These are phyloP conservation scores for Termitomyces sp. DNA, from an alignment of 768 basidiomycete species.

Conservation along the genomic window DNA sequence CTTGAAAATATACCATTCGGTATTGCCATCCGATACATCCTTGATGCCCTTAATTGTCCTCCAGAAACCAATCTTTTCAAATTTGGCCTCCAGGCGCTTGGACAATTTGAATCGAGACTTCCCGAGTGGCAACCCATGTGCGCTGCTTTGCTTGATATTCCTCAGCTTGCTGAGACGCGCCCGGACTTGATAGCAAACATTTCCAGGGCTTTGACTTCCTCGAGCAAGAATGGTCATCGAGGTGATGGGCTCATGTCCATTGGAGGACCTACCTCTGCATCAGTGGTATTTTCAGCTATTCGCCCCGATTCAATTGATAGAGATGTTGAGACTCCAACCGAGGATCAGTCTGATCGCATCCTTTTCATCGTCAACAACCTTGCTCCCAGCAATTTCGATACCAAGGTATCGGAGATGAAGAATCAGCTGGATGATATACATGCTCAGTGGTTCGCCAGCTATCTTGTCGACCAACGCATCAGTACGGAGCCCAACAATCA, in stretches of 20 bases:
- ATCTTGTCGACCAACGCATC: conserved; percentile 93
- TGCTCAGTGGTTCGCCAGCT: conserved; percentile 95
- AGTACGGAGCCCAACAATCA: conserved; percentile 98
- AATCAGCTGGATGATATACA: conserved; percentile 78
- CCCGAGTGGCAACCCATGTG: conserved; percentile 92
- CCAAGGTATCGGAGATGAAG: conserved; percentile 82
- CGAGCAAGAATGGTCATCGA: conserved; percentile 39
- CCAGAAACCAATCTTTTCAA: conserved; percentile 92
- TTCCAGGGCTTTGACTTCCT: conserved; percentile 60
- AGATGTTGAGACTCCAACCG: conserved; percentile 64
- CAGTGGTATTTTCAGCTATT: conserved; percentile 68
- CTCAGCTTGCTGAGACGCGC: conserved; percentile 78
- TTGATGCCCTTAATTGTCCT: conserved; percentile 88
- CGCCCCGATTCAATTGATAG: conserved; percentile 63
- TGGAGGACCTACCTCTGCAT: conserved; percentile 27
- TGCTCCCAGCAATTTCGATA: conserved; percentile 88
- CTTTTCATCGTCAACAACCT: conserved; percentile 98
- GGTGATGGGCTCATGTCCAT: conserved; percentile 29
- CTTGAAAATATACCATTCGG: conserved; percentile 92
- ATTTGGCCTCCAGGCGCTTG: conserved; percentile 89
- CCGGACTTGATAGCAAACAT: conserved; percentile 75
- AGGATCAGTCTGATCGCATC: conserved; percentile 88
- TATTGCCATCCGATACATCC: conserved; percentile 94
- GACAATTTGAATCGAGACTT: conserved; percentile 81
- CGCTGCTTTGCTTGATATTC: conserved; percentile 80